Base-by-base conservation (phyloP, 2,329 filamentous ascomycete species). In the Fusarium graminum region DNA sequence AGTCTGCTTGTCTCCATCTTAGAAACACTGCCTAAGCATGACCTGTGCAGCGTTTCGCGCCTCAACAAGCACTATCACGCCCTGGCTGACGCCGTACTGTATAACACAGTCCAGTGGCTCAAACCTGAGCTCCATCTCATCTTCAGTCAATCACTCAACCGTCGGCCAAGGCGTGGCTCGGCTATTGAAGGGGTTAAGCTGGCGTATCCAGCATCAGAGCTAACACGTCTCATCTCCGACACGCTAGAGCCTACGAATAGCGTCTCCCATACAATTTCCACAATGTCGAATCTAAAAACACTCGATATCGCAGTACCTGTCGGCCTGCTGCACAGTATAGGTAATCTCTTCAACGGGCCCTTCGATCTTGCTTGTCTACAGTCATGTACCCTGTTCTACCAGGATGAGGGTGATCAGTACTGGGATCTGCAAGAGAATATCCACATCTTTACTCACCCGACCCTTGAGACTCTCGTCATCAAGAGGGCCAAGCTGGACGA, bases 381-480 rank as follows among this genome's bases (percentile, higher is more conserved):
- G 66, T 75, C 77, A 4, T 84, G 82, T 74, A 79, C 76, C 4
- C 72, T 84, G 32, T 83, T 80, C 72, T 84, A 83, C 65, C 81
- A 83, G 67, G 75, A 75, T 62, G 75, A 78, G 14, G 75, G 80
- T 50, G 75, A 79, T 47, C 74, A 74, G 11, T 84, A 83, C 70
- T 84, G 82, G 82, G 81, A 84, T 65, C 75, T 84, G 38, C 81
- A 80, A 58, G 81, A 83, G 59, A 84, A 83, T 65, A 83, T 84
- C 44, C 81, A 84, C 73, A 82, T 84, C 49, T 84, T 84, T 59
- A 76, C 80, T 5, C 82, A 84, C 46, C 82, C 82, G 0, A 81
- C 81, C 1, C 77, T 84, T 19, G 81, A 84, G 67, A 77, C 74
- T 7, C 77, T 84, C 5, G 76, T 77, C 43, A 80, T 84, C 46